Evolutionary conservation across 805 yeast genomes (phyloP).

Genomic region (Lipomyces sp.): DNA sequence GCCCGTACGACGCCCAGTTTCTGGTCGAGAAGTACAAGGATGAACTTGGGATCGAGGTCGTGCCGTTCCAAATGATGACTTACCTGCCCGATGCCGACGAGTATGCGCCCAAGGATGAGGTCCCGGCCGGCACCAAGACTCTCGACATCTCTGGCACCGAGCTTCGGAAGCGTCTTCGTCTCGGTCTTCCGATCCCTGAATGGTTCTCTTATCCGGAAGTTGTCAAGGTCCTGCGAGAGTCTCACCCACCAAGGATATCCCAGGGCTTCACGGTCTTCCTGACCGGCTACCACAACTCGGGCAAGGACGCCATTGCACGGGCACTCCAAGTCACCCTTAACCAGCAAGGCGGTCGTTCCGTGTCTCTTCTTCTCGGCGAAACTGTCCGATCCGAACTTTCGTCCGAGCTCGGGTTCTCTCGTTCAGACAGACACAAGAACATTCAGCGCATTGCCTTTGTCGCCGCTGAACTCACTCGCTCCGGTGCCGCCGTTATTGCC

Average conservation of each 20-base stretch:
- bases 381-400: constrained; percentile 50
- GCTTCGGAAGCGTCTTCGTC: constrained; percentile 81
- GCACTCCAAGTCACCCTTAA: constrained; percentile 90
- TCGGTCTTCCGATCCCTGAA: constrained; percentile 87
- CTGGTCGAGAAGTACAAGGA: constrained; percentile 73
- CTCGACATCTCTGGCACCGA: constrained; percentile 95
- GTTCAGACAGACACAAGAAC: constrained; percentile 49
- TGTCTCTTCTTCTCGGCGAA: constrained; percentile 59
- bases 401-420: constrained; percentile 50
- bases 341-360: constrained; percentile 87
- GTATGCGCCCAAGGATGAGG: constrained; percentile 93
- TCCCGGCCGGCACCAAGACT: constrained; percentile 76
- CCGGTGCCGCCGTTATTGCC: constrained; percentile 91
- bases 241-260: constrained; percentile 86
- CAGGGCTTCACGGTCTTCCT: constrained; percentile 87
- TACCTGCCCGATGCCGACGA: constrained; percentile 93
- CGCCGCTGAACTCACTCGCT: constrained; percentile 74
- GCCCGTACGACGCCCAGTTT: constrained; percentile 96
- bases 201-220: constrained; percentile 99
- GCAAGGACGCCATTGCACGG: constrained; percentile 68
- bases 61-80: constrained; percentile 96
- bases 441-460: constrained; percentile 62
- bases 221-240: constrained; percentile 84
- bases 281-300: constrained; percentile 62
- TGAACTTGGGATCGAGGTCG: constrained; percentile 86